phyloP scores from a whole-genome alignment of 179 eudicot genomes.

The Spinacia oleracea region DNA sequence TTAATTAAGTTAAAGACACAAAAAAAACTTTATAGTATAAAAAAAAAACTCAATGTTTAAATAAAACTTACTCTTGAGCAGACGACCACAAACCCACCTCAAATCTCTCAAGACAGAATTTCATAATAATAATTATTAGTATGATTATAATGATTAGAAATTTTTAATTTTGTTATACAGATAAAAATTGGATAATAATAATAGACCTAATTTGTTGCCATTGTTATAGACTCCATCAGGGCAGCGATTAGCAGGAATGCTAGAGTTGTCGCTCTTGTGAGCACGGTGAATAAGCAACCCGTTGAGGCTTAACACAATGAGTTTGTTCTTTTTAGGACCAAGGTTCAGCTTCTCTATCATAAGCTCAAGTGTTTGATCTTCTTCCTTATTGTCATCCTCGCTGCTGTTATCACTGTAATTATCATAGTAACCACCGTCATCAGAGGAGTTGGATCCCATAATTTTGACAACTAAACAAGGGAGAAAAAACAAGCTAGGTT shows the following conservation, averaged over 20 bases:
- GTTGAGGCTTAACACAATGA: constrained; percentile 40
- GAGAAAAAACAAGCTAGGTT: neutral
- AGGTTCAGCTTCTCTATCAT: constrained; percentile 38
- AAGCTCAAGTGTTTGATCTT: constrained; percentile 1
- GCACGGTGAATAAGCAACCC: constrained; percentile 42
- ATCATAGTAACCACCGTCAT: neutral
- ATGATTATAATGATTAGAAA: neutral
- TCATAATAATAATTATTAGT: neutral
- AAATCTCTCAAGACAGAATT: constrained; percentile 52
- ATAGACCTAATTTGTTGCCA: neutral
- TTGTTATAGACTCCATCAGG: constrained; percentile 10
- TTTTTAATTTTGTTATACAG: neutral
- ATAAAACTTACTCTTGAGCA: constrained; percentile 40
- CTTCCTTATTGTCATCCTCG: neutral
- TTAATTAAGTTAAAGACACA: neutral
- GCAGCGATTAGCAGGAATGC: constrained; percentile 14
- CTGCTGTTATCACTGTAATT: neutral
- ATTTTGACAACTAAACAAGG: neutral
- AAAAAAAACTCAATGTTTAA: neutral
- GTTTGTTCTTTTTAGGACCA: constrained; percentile 35
- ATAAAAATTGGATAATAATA: neutral
- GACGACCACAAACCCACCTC: constrained; percentile 69
- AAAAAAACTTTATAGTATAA: neutral
- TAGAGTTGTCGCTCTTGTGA: neutral
- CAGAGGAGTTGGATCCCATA: neutral